A percentile compares a stretch with the other conserved stretches of the same genome.
phyloP scores from a whole-genome alignment of 805 yeast genomes.

The Kuraishia capsulata region DNA sequence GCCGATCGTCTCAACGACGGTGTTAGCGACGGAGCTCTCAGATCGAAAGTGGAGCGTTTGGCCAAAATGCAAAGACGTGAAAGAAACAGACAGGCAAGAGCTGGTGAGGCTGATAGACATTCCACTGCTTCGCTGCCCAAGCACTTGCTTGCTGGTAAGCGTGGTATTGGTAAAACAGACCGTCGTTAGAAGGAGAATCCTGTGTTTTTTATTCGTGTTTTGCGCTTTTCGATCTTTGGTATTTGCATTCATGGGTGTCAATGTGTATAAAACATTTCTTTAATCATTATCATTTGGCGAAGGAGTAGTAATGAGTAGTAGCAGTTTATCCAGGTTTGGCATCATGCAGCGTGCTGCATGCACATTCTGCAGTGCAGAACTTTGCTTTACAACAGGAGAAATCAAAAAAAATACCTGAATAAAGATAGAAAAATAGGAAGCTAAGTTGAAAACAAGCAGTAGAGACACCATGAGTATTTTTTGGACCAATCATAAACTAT shows the following conservation, averaged over 20 bases:
- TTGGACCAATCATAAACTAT: too few relatives aligned
- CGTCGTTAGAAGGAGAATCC: constrained; percentile 45
- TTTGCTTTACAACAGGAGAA: too few relatives aligned
- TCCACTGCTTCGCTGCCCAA: constrained; percentile 78
- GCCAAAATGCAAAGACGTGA: constrained; percentile 87
- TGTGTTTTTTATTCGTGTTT: constrained; percentile 1
- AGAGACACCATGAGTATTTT: too few relatives aligned
- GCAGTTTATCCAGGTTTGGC: too few relatives aligned
- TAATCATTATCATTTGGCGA: not conserved
- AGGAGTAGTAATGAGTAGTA: not conserved
- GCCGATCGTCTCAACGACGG: constrained; percentile 82
- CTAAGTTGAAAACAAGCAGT: too few relatives aligned
- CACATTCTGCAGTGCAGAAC: too few relatives aligned
- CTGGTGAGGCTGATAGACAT: constrained; percentile 95
- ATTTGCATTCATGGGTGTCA: constrained; percentile 2
- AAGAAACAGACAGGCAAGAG: constrained; percentile 84
- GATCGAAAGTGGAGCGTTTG: constrained; percentile 80
- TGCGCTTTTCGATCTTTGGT: constrained; percentile 1
- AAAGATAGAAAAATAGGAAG: too few relatives aligned
- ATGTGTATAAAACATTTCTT: constrained; percentile 2
- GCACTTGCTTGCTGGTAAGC: constrained; percentile 93
- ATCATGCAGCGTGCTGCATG: too few relatives aligned
- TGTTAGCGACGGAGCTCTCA: constrained; percentile 68
- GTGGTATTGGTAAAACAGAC: constrained; percentile 91
- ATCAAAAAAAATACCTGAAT: too few relatives aligned